Evolutionary conservation across 2,329 filamentous ascomycete genomes (phyloP).

Genomic region (Phyllosticta citribraziliensis): DNA sequence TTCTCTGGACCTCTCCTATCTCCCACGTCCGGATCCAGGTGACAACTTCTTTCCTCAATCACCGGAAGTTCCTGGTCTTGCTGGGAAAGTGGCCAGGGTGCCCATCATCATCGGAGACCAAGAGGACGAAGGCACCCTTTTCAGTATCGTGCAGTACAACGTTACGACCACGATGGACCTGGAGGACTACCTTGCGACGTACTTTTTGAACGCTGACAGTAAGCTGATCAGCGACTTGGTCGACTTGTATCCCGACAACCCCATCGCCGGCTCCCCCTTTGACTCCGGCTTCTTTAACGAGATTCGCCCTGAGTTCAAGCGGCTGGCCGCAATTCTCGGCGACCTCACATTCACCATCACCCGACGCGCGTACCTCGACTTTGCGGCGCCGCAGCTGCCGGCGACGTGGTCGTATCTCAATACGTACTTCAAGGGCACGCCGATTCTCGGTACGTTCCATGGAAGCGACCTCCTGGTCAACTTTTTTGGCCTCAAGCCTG

Average conservation of each 20-base stretch:
- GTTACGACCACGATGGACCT: constrained; percentile 52
- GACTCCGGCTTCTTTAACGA: constrained; percentile 59
- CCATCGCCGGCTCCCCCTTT: constrained; percentile 59
- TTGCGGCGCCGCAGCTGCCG: constrained; percentile 43
- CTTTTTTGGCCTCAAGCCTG: constrained; percentile 42
- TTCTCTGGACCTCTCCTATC: constrained; percentile 60
- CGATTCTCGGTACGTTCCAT: constrained; percentile 68
- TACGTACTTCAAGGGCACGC: constrained; percentile 61
- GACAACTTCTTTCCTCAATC: constrained; percentile 51
- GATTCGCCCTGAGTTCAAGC: constrained; percentile 68
- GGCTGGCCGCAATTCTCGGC: constrained; percentile 63
- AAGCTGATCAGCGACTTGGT: constrained; percentile 48
- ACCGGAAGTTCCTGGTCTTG: constrained; percentile 47
- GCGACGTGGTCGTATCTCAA: constrained; percentile 66
- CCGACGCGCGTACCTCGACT: constrained; percentile 52
- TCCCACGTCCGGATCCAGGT: constrained; percentile 56
- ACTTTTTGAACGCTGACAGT: constrained; percentile 48
- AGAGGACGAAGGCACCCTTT: constrained; percentile 72
- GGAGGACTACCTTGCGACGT: constrained; percentile 52
- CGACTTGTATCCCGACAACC: constrained; percentile 49
- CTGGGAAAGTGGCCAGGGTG: constrained; percentile 44
- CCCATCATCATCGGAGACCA: constrained; percentile 63
- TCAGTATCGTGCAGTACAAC: constrained; percentile 60
- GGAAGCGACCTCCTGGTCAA: constrained; percentile 53
- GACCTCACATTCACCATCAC: constrained; percentile 67